Base-by-base conservation (phyloP, 768 basidiomycete species). In the Boletus pseudo-olivaceus region DNA sequence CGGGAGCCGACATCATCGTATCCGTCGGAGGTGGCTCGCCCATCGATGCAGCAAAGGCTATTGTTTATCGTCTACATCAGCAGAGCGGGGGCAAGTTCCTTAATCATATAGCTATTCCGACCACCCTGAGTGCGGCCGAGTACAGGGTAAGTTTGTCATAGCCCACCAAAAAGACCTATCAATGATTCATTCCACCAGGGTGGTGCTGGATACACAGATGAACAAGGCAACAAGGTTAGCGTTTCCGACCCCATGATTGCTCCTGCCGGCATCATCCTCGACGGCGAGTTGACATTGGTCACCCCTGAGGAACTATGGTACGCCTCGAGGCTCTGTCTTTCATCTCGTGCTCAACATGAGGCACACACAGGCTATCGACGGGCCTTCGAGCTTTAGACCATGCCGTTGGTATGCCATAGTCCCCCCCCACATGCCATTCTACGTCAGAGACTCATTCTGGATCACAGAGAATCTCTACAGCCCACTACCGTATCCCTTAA, bases 1-100 rank as follows among this genome's bases (percentile, higher is more conserved):
- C 77, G 23, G 76, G 76, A 11, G 86, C 86, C 54, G 84, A 90
- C 64, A 76, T 84, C 20, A 81, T 91, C 59, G 79, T 93, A 37
- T 74, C 87, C 27, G 76, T 91, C 40, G 90, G 90, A 3, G 90
- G 90, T 23, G 90, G 90, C 46, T 90, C 88, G 1, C 88, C 89
- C 12, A 76, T 91, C 54, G 90, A 91, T 66, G 88, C 85, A 2
- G 73, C 86, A 20, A 92, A 93, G 65, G 83, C 83, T 0, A 85
- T 91, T 29, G 65, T 86, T 8, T 85, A 83, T 66, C 77, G 80
- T 47, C 71, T 84, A 32, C 82, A 87, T 59, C 70, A 84, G 55
- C 80, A 84, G 55, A 68, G 60, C 3, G 82, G 81, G 2, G 81
- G 79, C 1, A 70, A 71, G 5, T 82, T 77, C 46, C 68, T 81